phyloP scores from a whole-genome alignment of 2,329 filamentous ascomycete genomes.

The Lasiodiplodia hormozganensis region DNA sequence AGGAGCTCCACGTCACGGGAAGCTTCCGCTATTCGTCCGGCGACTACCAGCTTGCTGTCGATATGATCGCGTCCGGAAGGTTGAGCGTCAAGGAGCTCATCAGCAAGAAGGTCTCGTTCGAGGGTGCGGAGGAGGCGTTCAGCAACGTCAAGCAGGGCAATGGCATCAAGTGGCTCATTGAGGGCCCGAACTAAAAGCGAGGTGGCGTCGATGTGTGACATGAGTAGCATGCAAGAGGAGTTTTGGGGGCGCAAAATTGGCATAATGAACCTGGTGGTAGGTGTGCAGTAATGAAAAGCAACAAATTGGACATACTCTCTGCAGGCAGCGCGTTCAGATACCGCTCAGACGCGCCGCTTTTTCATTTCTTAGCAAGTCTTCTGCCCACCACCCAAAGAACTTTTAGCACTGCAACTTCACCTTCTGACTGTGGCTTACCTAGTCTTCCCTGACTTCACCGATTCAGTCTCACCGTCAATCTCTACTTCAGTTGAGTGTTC shows the following conservation, averaged over 20 bases:
- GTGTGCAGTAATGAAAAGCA: not conserved
- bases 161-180: slow-evolving; percentile 70
- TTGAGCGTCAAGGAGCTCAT: slow-evolving; percentile 81
- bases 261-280: no score
- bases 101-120: slow-evolving; percentile 77
- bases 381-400: no score
- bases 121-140: slow-evolving; percentile 85
- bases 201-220: not conserved
- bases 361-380: no score
- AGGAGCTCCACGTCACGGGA: slow-evolving; percentile 86
- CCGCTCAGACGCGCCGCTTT: no score
- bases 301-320: not conserved
- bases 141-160: slow-evolving; percentile 84
- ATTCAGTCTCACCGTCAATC: no score
- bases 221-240: not conserved
- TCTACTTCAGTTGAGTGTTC: no score
- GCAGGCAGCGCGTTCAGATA: no score
- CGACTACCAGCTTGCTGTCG: slow-evolving; percentile 84
- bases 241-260: not conserved
- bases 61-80: slow-evolving; percentile 74
- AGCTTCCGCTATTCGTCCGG: slow-evolving; percentile 89
- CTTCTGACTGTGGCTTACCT: no score
- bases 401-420: no score
- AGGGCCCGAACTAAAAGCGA: slow-evolving; percentile 40
- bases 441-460: no score